Conservation (phyloP, 192 early-diverging fungal species). For the Rhizophagus sp. region DNA sequence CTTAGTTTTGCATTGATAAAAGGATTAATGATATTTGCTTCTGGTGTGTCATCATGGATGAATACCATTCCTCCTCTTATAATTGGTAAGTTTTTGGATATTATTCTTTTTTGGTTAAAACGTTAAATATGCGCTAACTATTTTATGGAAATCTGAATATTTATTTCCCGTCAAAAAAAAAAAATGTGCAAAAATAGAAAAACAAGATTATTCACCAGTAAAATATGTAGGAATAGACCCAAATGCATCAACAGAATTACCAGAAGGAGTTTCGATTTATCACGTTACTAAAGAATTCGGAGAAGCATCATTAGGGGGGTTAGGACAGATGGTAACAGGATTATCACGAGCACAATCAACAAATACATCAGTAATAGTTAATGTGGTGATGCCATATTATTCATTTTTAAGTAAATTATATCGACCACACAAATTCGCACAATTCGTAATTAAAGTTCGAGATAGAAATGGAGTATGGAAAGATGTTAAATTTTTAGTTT, state of each 20-base stretch:
- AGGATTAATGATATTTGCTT: not conserved
- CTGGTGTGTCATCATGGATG: not conserved
- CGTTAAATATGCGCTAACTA: too few species aligned
- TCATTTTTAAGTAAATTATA: constrained; percentile 39
- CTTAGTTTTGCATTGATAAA: not conserved
- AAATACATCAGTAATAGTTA: constrained; percentile 41
- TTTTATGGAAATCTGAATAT: too few species aligned
- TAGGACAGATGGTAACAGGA: constrained; percentile 56
- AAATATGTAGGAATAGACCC: constrained; percentile 42
- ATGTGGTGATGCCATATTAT: constrained; percentile 54
- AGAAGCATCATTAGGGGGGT: constrained; percentile 53
- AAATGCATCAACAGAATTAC: constrained; percentile 31
- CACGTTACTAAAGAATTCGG: constrained; percentile 64
- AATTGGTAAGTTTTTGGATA: not conserved
- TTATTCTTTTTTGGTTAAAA: too few species aligned
- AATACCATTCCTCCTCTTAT: not conserved
- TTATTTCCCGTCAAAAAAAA: too few species aligned
- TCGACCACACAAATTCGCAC: constrained; percentile 27
- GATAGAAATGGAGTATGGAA: constrained; percentile 37
- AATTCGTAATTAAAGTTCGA: constrained; percentile 40
- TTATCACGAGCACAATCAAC: constrained; percentile 48
- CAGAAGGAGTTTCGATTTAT: constrained; percentile 45
- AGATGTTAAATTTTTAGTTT: constrained; percentile 40
- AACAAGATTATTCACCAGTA: not conserved
- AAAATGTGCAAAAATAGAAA: not conserved